Base-by-base conservation (phyloP, 495 filamentous ascomycete genomes). In the Melanomma pulvis-pyrius region DNA sequence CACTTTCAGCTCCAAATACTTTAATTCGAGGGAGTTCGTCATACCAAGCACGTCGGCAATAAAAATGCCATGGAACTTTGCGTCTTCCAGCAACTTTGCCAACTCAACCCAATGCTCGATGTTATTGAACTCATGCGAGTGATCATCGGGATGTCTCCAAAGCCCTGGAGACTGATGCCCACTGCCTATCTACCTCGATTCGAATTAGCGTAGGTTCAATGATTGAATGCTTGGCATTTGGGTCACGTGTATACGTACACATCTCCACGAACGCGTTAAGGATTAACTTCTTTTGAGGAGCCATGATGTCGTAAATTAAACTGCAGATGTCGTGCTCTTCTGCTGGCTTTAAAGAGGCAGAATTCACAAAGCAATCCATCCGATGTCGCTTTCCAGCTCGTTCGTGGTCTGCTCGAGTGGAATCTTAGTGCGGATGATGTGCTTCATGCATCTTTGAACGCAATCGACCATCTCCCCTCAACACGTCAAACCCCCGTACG, bases 251-350 rank as follows among this genome's bases (percentile, higher is more conserved):
- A 44, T 30, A 59, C 62, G 83, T 78, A 54, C 83, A 86, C 39
- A 74, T 85, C 80, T 83, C 82, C 28, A 86, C 86, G 66, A 89
- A 89, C 28, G 85, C 86, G 75, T 89, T 88, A 61, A 89, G 73
- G 61, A 89, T 81, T 28, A 88, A 82, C 47, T 82, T 81, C 73
- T 87, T 87, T 72, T 44, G 39, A 44, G 83, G 3, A 51, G 48
- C 46, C 59, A 61, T 51, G 46, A 53, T 61, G 46, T 51, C 29
- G 59, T 44, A 26, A 30, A 53, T 11, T 28, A 6, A 22, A 21
- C 17, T 36, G 30, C 17, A 39, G 32, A 51, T 61, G 59, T 61
- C 59, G 59, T 64, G 24, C 61, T 64, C 30, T 34, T 34, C 30
- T 34, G 30, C 39, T 44, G 5, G 39, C n/a, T 44, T 44, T 44